Conservation (phyloP, 768 basidiomycete genomes). For the Coprinopsis strossmayeri region DNA sequence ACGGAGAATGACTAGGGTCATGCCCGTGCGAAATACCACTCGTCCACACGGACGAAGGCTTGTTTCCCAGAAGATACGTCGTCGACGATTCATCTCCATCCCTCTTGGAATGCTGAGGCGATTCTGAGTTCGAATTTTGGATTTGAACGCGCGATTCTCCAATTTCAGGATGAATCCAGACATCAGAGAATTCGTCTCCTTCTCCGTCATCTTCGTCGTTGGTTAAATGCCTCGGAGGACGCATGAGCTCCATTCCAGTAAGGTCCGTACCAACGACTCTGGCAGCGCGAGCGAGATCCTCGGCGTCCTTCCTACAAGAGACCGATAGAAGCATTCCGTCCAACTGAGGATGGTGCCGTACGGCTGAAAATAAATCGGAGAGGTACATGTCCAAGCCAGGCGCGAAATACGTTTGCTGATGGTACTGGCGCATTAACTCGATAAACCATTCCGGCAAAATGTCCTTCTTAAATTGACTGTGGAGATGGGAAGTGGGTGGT, state of each 20-base stretch:
- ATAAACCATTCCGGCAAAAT: slow-evolving; percentile 25
- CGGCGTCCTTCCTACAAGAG: slow-evolving; percentile 54
- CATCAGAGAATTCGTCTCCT: slow-evolving; percentile 10
- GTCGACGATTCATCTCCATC: slow-evolving; percentile 6
- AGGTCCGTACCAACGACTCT: slow-evolving; percentile 58
- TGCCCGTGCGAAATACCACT: slow-evolving; percentile 2
- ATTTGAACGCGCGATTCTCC: neutral
- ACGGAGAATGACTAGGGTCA: too few species aligned
- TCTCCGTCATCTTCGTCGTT: slow-evolving; percentile 5
- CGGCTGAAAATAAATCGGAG: slow-evolving; percentile 66
- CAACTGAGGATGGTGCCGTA: slow-evolving; percentile 62
- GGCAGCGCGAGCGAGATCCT: slow-evolving; percentile 59
- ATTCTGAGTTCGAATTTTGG: neutral
- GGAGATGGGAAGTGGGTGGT: slow-evolving; percentile 16
- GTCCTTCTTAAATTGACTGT: slow-evolving; percentile 19
- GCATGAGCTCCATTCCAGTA: slow-evolving; percentile 54
- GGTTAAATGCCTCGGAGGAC: slow-evolving; percentile 10
- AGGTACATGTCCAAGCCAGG: slow-evolving; percentile 56
- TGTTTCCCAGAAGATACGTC: slow-evolving; percentile 3
- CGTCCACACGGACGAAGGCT: neutral
- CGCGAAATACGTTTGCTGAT: slow-evolving; percentile 37
- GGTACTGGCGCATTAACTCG: slow-evolving; percentile 22
- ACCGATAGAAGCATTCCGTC: slow-evolving; percentile 65
- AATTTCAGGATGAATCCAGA: neutral
- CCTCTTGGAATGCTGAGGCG: neutral